Evolutionary conservation across 108 stramenopile species (phyloP).

Genomic region (Fistulifera pelliculosa): DNA sequence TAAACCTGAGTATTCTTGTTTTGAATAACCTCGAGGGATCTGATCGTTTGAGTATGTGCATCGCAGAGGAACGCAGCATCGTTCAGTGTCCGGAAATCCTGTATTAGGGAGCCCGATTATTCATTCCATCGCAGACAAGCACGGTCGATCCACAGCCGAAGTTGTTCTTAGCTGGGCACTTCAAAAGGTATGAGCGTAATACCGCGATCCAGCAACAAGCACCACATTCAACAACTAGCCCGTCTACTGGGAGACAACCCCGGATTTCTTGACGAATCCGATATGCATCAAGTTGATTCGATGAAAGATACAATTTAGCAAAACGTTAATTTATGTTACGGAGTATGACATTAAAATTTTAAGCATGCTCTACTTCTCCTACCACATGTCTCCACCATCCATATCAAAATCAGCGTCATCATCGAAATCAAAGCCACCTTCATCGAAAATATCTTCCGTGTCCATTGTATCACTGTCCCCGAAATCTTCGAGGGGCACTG

Average conservation of each 20-base stretch:
- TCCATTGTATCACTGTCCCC: slow-evolving; percentile 25
- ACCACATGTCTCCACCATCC: slow-evolving; percentile 12
- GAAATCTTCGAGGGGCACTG: slow-evolving; percentile 37
- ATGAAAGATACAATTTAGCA: slow-evolving; percentile 11
- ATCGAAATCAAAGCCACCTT: slow-evolving; percentile 44
- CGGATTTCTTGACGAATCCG: slow-evolving; percentile 24
- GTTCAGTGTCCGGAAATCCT: slow-evolving; percentile 22
- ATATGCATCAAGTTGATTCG: slow-evolving; percentile 25
- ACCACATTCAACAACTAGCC: slow-evolving; percentile 34
- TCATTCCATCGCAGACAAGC: slow-evolving; percentile 13
- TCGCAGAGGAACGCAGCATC: slow-evolving; percentile 9
- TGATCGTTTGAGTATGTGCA: too few relatives aligned
- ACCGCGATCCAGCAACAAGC: slow-evolving; percentile 30
- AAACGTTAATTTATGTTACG: background rate
- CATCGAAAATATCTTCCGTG: slow-evolving; percentile 36
- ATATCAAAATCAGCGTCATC: slow-evolving; percentile 31
- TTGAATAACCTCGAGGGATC: background rate
- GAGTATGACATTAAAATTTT: slow-evolving; percentile 1
- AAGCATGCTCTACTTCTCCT: background rate
- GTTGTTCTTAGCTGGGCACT: slow-evolving; percentile 45
- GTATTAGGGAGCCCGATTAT: slow-evolving; percentile 19
- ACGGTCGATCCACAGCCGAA: slow-evolving; percentile 30
- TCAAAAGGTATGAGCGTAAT: slow-evolving; percentile 44
- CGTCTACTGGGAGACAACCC: slow-evolving; percentile 13
- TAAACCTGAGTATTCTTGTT: background rate